A percentile compares a stretch with the other conserved stretches of the same genome.
Conservation (phyloP, 2,329 filamentous ascomycete species). For the Bipolaris cookei region DNA sequence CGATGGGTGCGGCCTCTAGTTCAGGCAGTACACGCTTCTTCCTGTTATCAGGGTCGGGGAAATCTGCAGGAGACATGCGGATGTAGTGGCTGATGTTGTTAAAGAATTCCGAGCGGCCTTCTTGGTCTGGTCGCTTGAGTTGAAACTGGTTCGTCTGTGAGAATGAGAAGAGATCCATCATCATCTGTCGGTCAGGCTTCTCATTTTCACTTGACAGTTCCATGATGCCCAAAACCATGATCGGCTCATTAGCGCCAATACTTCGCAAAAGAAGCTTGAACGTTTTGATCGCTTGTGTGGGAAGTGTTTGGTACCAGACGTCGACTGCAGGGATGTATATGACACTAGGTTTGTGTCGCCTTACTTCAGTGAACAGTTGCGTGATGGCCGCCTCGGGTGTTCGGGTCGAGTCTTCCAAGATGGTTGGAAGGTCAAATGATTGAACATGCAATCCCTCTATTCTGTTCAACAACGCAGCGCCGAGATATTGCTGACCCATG, state of each 20-base stretch:
- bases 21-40: constrained; percentile 84
- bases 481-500: constrained; percentile 93
- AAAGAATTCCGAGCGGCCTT: constrained; percentile 81
- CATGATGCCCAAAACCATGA: constrained; percentile 84
- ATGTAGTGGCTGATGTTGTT: constrained; percentile 75
- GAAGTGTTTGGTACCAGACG: constrained; percentile 77
- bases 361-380: constrained; percentile 87
- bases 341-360: constrained; percentile 92
- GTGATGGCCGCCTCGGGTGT: constrained; percentile 88
- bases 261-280: constrained; percentile 83
- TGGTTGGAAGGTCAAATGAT: constrained; percentile 86
- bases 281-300: constrained; percentile 73
- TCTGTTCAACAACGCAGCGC: constrained; percentile 83
- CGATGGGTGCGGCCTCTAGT: constrained; percentile 73
- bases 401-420: constrained; percentile 82
- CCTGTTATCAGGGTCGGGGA: constrained; percentile 83
- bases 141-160: constrained; percentile 78
- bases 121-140: constrained; percentile 70
- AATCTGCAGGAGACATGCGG: constrained; percentile 78
- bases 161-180: constrained; percentile 83
- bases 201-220: constrained; percentile 69
- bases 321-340: constrained; percentile 93
- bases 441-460: constrained; percentile 95
- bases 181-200: constrained; percentile 64
- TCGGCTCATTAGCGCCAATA: constrained; percentile 86